Conservation (phyloP, 2,329 filamentous ascomycete species). For the Hymenoscyphus scutula region DNA sequence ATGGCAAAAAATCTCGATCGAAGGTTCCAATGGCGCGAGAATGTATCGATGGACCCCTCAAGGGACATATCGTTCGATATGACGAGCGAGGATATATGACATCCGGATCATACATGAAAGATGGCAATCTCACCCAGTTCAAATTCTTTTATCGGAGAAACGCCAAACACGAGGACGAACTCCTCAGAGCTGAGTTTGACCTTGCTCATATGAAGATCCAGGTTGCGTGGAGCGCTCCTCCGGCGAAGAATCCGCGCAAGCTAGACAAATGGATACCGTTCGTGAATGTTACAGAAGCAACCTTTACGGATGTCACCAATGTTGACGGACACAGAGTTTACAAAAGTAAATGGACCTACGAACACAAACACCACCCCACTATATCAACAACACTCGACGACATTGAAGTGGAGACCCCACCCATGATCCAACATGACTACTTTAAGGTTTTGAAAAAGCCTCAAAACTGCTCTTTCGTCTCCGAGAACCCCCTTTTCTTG, state of each 20-base stretch:
- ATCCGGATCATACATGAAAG: conserved; percentile 51
- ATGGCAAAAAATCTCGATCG: conserved; percentile 18
- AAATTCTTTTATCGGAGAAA: conserved; percentile 54
- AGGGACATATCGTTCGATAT: conserved; percentile 45
- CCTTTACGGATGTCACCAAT: conserved; percentile 49
- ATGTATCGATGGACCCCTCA: conserved; percentile 45
- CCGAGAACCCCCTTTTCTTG: conserved; percentile 52
- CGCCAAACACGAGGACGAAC: conserved; percentile 50
- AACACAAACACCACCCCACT: conserved; percentile 46
- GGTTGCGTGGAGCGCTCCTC: conserved; percentile 52
- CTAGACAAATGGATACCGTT: conserved; percentile 53
- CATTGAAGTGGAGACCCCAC: conserved; percentile 47
- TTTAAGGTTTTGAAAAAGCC: conserved; percentile 44
- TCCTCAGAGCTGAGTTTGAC: conserved; percentile 52
- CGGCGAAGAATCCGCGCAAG: conserved; percentile 45
- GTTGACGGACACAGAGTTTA: conserved; percentile 38
- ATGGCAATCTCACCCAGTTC: conserved; percentile 51
- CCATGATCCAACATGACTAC: conserved; percentile 49
- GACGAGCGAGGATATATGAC: conserved; percentile 51
- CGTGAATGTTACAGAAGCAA: conserved; percentile 53
- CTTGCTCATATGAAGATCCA: conserved; percentile 51
- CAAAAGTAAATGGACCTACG: conserved; percentile 46
- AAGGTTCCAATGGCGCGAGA: conserved; percentile 43
- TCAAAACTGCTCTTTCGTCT: conserved; percentile 42
- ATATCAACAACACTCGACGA: conserved; percentile 49